A percentile compares a stretch with the other conserved stretches of the same genome.
These are phyloP conservation scores for Adansonia madagascariensis DNA, from an alignment of 441 rosid genomes.

Conservation along the genomic window DNA sequence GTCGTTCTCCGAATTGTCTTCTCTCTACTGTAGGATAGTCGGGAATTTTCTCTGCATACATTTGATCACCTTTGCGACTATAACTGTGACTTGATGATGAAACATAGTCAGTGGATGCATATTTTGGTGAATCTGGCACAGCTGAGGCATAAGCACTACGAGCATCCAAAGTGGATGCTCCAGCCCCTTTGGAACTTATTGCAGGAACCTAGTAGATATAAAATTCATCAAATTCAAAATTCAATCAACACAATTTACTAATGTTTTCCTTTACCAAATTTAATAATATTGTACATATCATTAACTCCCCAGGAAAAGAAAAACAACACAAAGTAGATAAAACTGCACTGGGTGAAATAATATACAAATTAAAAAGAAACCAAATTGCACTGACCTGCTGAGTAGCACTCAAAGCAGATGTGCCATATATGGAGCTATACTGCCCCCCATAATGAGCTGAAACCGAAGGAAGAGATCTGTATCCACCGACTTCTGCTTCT, in stretches of 20 bases:
- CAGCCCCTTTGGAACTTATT: slow-evolving; percentile 28
- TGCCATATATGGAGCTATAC: slow-evolving; percentile 64
- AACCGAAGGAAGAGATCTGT: slow-evolving; percentile 60
- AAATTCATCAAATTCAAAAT: neutral
- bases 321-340: neutral
- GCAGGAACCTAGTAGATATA: slow-evolving; percentile 17
- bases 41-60: slow-evolving; percentile 73
- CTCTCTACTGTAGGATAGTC: slow-evolving; percentile 78
- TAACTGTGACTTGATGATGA: slow-evolving; percentile 72
- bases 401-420: slow-evolving; percentile 55
- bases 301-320: slow-evolving; percentile 12
- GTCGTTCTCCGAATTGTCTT: slow-evolving; percentile 77
- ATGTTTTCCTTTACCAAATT: neutral
- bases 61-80: slow-evolving; percentile 74
- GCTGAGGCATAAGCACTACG: slow-evolving; percentile 71
- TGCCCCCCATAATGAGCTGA: slow-evolving; percentile 75
- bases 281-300: neutral
- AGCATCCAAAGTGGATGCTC: slow-evolving; percentile 64
- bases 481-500: slow-evolving; percentile 68
- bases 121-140: slow-evolving; percentile 82
- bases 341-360: neutral
- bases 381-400: slow-evolving; percentile 53
- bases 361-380: neutral
- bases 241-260: neutral
- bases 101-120: slow-evolving; percentile 65